Percentiles rank a stretch among this genome's conserved stretches.
Evolutionary conservation across 352 stramenopile species (phyloP).

Genomic region (Heterotrichella gracilis): DNA sequence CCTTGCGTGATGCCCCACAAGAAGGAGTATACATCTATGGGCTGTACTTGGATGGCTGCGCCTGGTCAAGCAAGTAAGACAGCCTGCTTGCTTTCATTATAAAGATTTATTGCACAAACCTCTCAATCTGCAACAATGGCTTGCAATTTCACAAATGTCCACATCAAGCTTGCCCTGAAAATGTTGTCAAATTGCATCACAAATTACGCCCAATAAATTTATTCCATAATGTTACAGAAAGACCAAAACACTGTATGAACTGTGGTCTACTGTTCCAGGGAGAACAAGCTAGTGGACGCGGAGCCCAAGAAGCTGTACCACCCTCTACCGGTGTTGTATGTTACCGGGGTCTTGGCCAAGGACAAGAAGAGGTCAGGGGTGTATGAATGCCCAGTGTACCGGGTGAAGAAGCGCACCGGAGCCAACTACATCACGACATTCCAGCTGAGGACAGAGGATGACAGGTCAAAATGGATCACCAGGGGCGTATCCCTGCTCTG

Average conservation of each 20-base stretch:
- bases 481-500: too few species aligned
- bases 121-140: too few species aligned
- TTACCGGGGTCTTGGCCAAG: conserved; percentile 65
- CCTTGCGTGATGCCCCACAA: conserved; percentile 30
- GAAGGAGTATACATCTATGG: conserved; percentile 89
- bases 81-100: too few species aligned
- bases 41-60: conserved; percentile 73
- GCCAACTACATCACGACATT: conserved; percentile 83
- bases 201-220: too few species aligned
- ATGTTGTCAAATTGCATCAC: too few species aligned
- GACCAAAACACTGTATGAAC: not conserved
- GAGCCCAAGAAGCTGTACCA: conserved; percentile 82
- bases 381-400: conserved; percentile 81
- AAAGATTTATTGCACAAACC: too few species aligned
- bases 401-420: conserved; percentile 65
- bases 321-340: conserved; percentile 60
- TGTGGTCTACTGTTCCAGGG: conserved; percentile 15
- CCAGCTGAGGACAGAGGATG: too few species aligned
- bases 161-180: too few species aligned
- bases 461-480: too few species aligned
- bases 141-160: too few species aligned
- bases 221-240: too few species aligned
- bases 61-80: conserved; percentile 52
- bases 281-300: conserved; percentile 61
- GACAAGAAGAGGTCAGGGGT: conserved; percentile 44